Evolutionary conservation across 148 eudicot species (phyloP).

Genomic region (Rhododendron henanense): DNA sequence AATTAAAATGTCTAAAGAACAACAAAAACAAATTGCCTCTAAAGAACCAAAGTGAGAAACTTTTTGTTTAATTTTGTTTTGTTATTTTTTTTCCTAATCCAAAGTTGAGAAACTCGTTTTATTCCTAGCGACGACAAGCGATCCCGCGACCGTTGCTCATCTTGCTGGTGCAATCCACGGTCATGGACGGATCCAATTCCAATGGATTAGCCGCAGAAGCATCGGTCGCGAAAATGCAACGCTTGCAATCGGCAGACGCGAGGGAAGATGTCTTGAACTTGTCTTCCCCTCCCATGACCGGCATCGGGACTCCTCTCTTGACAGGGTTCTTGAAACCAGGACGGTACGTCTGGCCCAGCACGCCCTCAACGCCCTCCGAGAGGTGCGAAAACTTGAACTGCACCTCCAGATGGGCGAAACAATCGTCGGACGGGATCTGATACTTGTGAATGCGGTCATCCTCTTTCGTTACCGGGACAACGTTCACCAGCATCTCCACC

Average conservation of each 20-base stretch:
- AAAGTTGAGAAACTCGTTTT: neutral
- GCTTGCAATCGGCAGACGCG: slow-evolving; percentile 16
- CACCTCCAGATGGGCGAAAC: slow-evolving; percentile 30
- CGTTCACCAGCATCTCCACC: slow-evolving; percentile 16
- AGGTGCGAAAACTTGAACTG: slow-evolving; percentile 24
- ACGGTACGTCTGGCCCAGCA: slow-evolving; percentile 27
- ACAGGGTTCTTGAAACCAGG: slow-evolving; percentile 24
- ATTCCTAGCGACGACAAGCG: slow-evolving; percentile 18
- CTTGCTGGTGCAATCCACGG: slow-evolving; percentile 21
- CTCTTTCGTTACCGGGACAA: slow-evolving; percentile 26
- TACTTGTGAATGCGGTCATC: slow-evolving; percentile 25
- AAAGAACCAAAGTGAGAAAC: neutral
- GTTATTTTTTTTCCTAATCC: neutral
- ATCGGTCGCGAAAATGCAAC: slow-evolving; percentile 11
- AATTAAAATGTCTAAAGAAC: neutral
- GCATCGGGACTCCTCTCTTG: slow-evolving; percentile 34
- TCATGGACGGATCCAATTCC: slow-evolving; percentile 11
- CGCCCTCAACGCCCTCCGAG: slow-evolving; percentile 24
- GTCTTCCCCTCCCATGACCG: slow-evolving; percentile 33
- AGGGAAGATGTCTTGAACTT: slow-evolving; percentile 26
- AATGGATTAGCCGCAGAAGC: slow-evolving; percentile 8
- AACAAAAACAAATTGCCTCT: neutral
- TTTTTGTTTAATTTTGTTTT: neutral
- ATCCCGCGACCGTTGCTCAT: slow-evolving; percentile 16
- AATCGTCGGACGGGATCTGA: slow-evolving; percentile 22